Percentiles rank a stretch among this genome's conserved stretches.
Conservation (phyloP, 495 filamentous ascomycete species). For the Daldinia caldariorum region DNA sequence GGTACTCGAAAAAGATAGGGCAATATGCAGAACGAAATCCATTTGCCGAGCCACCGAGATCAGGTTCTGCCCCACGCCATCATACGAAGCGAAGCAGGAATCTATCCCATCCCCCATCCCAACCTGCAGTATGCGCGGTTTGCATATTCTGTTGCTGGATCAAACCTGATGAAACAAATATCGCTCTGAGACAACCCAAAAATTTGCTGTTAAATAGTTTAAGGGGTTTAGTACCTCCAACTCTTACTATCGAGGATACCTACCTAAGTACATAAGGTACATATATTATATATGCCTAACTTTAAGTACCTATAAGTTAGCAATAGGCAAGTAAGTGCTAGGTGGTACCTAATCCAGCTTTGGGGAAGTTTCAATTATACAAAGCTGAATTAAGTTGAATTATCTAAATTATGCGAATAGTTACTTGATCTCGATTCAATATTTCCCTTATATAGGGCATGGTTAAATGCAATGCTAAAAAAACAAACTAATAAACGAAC, state of each 20-base stretch:
- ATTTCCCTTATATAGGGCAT: no score
- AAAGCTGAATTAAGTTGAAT: neutral
- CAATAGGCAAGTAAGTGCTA: conserved; percentile 4
- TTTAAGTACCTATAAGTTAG: no score
- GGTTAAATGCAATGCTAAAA: no score
- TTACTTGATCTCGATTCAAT: neutral
- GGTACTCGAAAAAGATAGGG: conserved; percentile 3
- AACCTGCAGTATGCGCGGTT: conserved; percentile 10
- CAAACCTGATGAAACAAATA: conserved; percentile 40
- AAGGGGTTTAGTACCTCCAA: conserved; percentile 11
- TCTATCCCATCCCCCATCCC: conserved; percentile 20
- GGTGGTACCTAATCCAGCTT: conserved; percentile 5
- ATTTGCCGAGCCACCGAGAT: conserved; percentile 41
- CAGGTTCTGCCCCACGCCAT: conserved; percentile 27
- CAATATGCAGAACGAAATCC: conserved; percentile 25
- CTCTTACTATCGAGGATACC: neutral
- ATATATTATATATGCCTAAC: no score
- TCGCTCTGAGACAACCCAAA: conserved; percentile 18
- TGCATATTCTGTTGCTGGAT: conserved; percentile 23
- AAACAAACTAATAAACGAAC: no score
- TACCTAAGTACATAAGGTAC: no score
- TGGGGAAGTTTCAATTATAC: conserved; percentile 19
- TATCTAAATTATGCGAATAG: no score
- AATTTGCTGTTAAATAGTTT: conserved; percentile 7
- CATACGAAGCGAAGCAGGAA: conserved; percentile 19